Evolutionary conservation across 768 basidiomycete genomes (phyloP).

Genomic region (Podaxis mareebaensis): DNA sequence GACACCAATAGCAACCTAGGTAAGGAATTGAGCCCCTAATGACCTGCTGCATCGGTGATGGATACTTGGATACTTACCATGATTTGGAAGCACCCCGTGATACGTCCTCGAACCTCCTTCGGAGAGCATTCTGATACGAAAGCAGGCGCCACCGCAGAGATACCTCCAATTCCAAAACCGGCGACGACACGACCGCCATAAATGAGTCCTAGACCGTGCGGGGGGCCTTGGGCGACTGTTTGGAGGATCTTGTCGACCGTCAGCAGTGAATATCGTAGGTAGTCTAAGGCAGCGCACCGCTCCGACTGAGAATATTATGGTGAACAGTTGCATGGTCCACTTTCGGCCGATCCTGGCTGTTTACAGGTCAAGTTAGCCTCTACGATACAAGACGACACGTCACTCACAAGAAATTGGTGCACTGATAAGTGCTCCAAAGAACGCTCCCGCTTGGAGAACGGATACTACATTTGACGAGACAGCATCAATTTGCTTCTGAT

Average conservation of each 20-base stretch:
- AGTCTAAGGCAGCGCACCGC: conserved; percentile 50
- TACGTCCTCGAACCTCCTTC: conserved; percentile 82
- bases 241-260: conserved; percentile 55
- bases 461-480: conserved; percentile 87
- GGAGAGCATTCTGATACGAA: conserved; percentile 88
- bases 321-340: conserved; percentile 61
- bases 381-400: background rate
- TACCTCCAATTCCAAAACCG: conserved; percentile 80
- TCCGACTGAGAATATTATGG: conserved; percentile 65
- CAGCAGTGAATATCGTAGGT: background rate
- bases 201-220: conserved; percentile 63
- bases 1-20: conserved; percentile 69
- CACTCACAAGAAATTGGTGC: conserved; percentile 66
- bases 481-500: conserved; percentile 45
- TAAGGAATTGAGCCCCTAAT: background rate
- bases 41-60: background rate
- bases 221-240: conserved; percentile 57
- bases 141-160: conserved; percentile 81
- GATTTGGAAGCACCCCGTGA: conserved; percentile 86
- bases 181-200: conserved; percentile 81
- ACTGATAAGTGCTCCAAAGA: conserved; percentile 81
- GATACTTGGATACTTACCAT: conserved; percentile 43
- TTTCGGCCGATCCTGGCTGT: conserved; percentile 67
- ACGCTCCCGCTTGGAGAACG: conserved; percentile 83
- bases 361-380: background rate